These are phyloP conservation scores for Podosphaera leucotricha DNA, from an alignment of 2,329 filamentous ascomycete species.

Conservation along the genomic window DNA sequence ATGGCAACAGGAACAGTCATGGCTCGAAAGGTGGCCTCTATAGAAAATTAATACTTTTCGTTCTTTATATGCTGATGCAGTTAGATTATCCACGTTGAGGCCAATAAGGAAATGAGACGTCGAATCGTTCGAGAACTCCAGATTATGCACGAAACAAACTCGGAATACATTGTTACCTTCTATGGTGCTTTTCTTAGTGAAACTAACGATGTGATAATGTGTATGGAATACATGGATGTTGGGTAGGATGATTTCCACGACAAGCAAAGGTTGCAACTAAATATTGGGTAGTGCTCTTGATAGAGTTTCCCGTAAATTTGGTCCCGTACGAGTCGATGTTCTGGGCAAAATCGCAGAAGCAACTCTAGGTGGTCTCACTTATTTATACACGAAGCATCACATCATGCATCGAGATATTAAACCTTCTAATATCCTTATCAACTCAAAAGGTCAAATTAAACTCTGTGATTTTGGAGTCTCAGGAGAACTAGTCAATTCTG, in stretches of 20 bases:
- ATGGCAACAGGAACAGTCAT: constrained; percentile 85
- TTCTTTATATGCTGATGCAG: not conserved
- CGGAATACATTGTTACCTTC: constrained; percentile 89
- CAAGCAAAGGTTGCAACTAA: not conserved
- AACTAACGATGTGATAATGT: constrained; percentile 95
- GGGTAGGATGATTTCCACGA: constrained; percentile 39
- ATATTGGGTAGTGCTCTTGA: constrained; percentile 54
- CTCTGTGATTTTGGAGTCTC: constrained; percentile 98
- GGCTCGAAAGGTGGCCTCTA: constrained; percentile 64
- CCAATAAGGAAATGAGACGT: constrained; percentile 89
- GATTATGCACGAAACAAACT: constrained; percentile 96
- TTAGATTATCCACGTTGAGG: constrained; percentile 92
- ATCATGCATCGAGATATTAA: constrained; percentile 99
- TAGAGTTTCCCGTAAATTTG: constrained; percentile 81
- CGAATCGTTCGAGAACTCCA: constrained; percentile 92
- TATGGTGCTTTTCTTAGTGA: constrained; percentile 95
- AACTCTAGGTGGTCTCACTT: constrained; percentile 76
- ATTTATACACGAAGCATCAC: constrained; percentile 83
- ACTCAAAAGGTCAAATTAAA: constrained; percentile 86
- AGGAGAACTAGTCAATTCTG: constrained; percentile 89
- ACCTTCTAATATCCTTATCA: constrained; percentile 89
- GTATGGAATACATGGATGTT: constrained; percentile 99
- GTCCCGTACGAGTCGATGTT: constrained; percentile 84
- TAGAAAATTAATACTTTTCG: not conserved
- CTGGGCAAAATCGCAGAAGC: constrained; percentile 95